These are phyloP conservation scores for Tagetes erecta DNA, from an alignment of 129 eudicot species.

Conservation along the genomic window DNA sequence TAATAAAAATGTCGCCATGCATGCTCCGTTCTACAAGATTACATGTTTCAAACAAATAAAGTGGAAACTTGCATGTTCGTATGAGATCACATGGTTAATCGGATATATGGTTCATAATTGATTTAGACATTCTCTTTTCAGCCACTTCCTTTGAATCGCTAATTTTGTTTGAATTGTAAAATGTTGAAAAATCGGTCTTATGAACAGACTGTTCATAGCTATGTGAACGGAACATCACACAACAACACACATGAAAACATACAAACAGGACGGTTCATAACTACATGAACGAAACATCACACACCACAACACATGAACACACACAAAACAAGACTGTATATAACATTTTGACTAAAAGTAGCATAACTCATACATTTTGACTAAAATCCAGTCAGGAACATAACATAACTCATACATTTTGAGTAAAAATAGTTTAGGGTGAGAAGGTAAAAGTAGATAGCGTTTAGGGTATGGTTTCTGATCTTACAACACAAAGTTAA, in stretches of 20 bases:
- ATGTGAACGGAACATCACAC: background rate
- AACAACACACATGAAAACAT: background rate
- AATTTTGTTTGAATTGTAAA: constrained; percentile 1
- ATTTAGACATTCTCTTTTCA: background rate
- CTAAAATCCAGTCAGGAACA: too few relatives aligned
- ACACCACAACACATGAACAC: background rate
- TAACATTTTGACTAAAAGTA: too few relatives aligned
- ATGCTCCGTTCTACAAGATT: constrained; percentile 4
- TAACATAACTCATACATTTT: too few relatives aligned
- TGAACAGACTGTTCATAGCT: background rate
- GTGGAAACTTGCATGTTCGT: background rate
- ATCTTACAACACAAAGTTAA: background rate
- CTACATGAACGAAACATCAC: background rate
- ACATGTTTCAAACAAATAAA: background rate
- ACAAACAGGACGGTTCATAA: background rate
- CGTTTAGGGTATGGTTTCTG: background rate
- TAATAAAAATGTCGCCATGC: constrained; percentile 11
- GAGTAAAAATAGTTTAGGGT: background rate
- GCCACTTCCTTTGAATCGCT: background rate
- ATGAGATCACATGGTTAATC: background rate
- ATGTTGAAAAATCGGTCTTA: background rate
- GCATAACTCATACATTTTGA: too few relatives aligned
- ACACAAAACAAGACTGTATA: background rate
- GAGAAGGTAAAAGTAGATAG: background rate
- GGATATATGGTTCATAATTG: background rate